Percentiles rank a stretch among this genome's conserved stretches.
phyloP scores from a whole-genome alignment of 2,329 filamentous ascomycete genomes.

The Aureobasidium sp. region DNA sequence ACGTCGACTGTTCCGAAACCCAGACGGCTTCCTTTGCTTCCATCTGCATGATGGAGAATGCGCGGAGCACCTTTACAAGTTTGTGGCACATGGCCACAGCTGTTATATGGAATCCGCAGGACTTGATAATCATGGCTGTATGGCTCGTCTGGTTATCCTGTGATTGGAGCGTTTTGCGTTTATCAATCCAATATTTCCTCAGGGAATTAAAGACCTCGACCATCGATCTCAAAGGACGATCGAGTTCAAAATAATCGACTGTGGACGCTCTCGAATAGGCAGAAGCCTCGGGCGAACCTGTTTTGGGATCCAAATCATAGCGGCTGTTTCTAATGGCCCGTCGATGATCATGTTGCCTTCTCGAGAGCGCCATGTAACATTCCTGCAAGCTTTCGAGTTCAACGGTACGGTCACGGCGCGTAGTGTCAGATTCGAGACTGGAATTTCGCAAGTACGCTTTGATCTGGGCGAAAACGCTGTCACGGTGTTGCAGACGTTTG shows the following conservation, averaged over 20 bases:
- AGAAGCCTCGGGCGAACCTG: background rate
- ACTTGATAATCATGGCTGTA: background rate
- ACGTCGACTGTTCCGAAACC: background rate
- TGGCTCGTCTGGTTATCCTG: background rate
- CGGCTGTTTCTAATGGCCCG: background rate
- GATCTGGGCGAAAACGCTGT: background rate
- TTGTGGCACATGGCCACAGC: background rate
- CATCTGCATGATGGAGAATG: background rate
- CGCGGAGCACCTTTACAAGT: background rate
- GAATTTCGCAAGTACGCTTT: background rate
- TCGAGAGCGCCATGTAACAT: background rate
- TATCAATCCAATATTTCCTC: background rate
- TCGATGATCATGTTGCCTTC: background rate
- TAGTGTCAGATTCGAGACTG: background rate
- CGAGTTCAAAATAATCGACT: background rate
- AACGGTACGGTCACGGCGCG: background rate
- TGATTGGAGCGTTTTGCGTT: background rate
- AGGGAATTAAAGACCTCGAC: background rate
- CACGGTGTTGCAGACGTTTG: background rate
- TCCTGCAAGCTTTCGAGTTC: background rate
- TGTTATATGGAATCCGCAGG: background rate
- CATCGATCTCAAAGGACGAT: background rate
- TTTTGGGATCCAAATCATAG: background rate
- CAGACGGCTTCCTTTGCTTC: background rate
- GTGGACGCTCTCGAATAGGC: background rate